These are phyloP conservation scores for Quercus mongolica DNA, from an alignment of 306 rosid genomes.

Conservation along the genomic window DNA sequence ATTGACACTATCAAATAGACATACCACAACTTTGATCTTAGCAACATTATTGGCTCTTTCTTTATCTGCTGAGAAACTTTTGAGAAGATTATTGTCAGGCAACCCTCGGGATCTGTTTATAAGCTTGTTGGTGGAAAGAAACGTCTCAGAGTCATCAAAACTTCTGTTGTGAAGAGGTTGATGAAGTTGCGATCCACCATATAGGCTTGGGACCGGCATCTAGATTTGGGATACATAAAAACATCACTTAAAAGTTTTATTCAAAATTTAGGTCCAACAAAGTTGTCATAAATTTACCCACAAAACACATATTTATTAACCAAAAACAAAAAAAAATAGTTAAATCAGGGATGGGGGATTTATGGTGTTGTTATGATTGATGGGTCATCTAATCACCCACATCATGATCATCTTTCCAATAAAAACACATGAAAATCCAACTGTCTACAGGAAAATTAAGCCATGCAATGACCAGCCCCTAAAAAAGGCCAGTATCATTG, in stretches of 20 bases:
- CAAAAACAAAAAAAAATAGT: not conserved
- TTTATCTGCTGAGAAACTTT: conserved; percentile 59
- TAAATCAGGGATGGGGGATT: not conserved
- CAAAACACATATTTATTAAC: not conserved
- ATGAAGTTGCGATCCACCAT: conserved; percentile 22
- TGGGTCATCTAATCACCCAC: not conserved
- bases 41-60: conserved; percentile 75
- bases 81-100: conserved; percentile 50
- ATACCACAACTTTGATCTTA: conserved; percentile 87
- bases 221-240: conserved; percentile 13
- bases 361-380: not conserved
- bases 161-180: conserved; percentile 35
- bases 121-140: conserved; percentile 34
- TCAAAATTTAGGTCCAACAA: not conserved
- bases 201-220: conserved; percentile 32
- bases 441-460: not conserved
- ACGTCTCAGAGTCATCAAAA: conserved; percentile 49
- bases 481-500: not conserved
- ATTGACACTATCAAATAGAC: conserved; percentile 16
- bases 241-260: conserved; percentile 8
- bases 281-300: not conserved
- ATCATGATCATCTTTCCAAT: not conserved
- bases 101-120: conserved; percentile 44
- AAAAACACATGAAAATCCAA: not conserved
- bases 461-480: not conserved